These are phyloP conservation scores for Tuctoria greenei DNA, from an alignment of 176 grass and related monocot genomes.

Conservation along the genomic window DNA sequence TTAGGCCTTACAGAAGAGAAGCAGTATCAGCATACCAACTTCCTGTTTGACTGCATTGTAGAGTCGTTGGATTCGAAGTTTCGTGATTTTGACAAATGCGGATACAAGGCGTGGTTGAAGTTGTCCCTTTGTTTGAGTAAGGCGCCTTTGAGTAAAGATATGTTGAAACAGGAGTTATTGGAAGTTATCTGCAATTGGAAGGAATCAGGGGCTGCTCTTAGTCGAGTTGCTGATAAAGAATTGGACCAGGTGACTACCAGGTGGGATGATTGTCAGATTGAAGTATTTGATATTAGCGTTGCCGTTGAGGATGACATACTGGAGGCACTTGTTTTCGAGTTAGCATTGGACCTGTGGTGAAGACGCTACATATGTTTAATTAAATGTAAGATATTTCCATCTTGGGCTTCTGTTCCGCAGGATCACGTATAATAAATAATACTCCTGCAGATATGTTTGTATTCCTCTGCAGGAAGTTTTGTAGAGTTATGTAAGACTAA, in stretches of 20 bases:
- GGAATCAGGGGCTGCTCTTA: slow-evolving; percentile 31
- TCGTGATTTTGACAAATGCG: slow-evolving; percentile 55
- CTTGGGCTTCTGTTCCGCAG: slow-evolving; percentile 13
- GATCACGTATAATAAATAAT: slow-evolving; percentile 25
- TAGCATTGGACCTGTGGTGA: slow-evolving; percentile 48
- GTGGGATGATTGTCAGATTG: slow-evolving; percentile 39
- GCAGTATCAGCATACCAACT: slow-evolving; percentile 42
- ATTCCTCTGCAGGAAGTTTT: slow-evolving; percentile 11
- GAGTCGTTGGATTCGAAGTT: slow-evolving; percentile 65
- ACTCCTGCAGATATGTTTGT: slow-evolving; percentile 42
- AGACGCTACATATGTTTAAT: neutral
- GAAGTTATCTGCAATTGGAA: slow-evolving; percentile 57
- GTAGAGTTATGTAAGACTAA: slow-evolving; percentile 36
- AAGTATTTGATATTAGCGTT: slow-evolving; percentile 63
- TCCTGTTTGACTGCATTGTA: slow-evolving; percentile 77
- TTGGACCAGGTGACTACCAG: slow-evolving; percentile 35
- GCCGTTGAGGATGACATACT: slow-evolving; percentile 70
- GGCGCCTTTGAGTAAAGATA: slow-evolving; percentile 34
- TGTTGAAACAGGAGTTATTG: slow-evolving; percentile 39
- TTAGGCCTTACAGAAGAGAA: slow-evolving; percentile 38
- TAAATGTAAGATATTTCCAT: slow-evolving; percentile 3
- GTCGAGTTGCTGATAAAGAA: slow-evolving; percentile 50
- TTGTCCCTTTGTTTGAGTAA: slow-evolving; percentile 28
- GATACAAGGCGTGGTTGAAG: slow-evolving; percentile 51
- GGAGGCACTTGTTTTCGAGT: slow-evolving; percentile 53